These are phyloP conservation scores for Daedaleopsis sinensis DNA, from an alignment of 768 basidiomycete species.

Conservation along the genomic window DNA sequence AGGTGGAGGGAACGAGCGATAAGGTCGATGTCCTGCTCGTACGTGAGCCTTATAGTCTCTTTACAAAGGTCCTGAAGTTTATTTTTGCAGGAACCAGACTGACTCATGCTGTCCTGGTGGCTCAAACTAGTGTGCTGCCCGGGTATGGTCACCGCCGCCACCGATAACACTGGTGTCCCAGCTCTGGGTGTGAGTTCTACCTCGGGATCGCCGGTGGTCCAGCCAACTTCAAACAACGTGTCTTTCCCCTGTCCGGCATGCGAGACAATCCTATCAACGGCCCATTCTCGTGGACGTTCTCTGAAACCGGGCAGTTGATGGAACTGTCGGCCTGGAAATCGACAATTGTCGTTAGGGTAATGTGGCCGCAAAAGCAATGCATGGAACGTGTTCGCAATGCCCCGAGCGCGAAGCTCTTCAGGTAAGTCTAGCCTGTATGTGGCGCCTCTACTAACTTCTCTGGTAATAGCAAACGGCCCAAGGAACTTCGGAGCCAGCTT, in stretches of 20 bases:
- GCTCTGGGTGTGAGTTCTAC: too few species aligned
- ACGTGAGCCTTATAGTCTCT: too few species aligned
- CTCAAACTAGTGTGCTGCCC: too few species aligned
- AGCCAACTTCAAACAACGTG: conserved; percentile 11
- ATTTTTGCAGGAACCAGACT: too few species aligned
- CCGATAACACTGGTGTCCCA: background rate
- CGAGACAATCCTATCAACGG: conserved; percentile 36
- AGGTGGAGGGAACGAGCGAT: too few species aligned
- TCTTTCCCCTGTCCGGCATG: conserved; percentile 11
- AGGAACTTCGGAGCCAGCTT: conserved; percentile 42
- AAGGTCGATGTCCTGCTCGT: too few species aligned
- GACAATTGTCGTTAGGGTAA: conserved; percentile 32
- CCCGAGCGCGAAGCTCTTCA: conserved; percentile 22
- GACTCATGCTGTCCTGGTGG: too few species aligned
- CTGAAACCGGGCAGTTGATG: conserved; percentile 40
- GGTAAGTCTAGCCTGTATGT: conserved; percentile 36
- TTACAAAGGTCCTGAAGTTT: too few species aligned
- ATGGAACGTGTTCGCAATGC: conserved; percentile 41
- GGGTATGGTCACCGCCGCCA: too few species aligned
- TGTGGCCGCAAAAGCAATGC: conserved; percentile 32
- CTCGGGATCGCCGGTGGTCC: conserved; percentile 20
- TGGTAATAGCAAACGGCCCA: conserved; percentile 38
- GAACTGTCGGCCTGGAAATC: conserved; percentile 39
- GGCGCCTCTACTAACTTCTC: conserved; percentile 13
- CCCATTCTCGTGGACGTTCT: conserved; percentile 36